Percentiles rank a stretch among this genome's conserved stretches.
Evolutionary conservation across 345 rosid species (phyloP).

Genomic region (Moricandia moricandioides): DNA sequence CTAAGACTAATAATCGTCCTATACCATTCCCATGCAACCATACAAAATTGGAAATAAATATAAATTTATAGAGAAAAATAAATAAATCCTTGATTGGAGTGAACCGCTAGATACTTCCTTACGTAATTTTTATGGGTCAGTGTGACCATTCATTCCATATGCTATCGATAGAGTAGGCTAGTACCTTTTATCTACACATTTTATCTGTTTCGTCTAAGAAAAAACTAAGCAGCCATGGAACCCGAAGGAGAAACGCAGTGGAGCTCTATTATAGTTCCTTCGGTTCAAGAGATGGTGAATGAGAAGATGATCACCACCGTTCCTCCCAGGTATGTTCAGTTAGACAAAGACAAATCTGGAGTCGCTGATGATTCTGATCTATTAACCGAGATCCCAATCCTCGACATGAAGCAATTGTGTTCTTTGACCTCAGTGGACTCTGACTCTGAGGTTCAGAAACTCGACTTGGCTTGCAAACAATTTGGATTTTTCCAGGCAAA

Average conservation of each 20-base stretch:
- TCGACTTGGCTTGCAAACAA: slow-evolving; percentile 52
- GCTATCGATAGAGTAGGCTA: not conserved
- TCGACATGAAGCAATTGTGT: slow-evolving; percentile 20
- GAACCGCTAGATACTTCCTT: not conserved
- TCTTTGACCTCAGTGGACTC: not conserved
- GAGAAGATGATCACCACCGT: slow-evolving; percentile 14
- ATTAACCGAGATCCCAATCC: slow-evolving; percentile 7
- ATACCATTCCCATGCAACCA: not conserved
- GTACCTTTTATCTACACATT: not conserved
- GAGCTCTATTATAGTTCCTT: slow-evolving; percentile 30
- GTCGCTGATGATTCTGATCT: not conserved
- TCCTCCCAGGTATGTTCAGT: slow-evolving; percentile 24
- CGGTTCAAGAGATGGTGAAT: slow-evolving; percentile 34
- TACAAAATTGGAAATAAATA: not conserved
- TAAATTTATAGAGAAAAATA: no score
- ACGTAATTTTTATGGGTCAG: not conserved
- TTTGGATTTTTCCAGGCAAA: slow-evolving; percentile 66
- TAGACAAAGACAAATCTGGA: not conserved
- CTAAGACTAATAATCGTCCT: not conserved
- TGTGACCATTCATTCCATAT: not conserved
- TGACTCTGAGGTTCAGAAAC: slow-evolving; percentile 33
- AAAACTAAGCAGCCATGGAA: slow-evolving; percentile 16
- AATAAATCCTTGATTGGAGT: not conserved
- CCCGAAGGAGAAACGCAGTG: slow-evolving; percentile 6
- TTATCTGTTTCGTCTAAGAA: not conserved